Evolutionary conservation across 306 rosid species (phyloP), one percentile per base, ranked within the genome.

Genomic region (Rubus idaeus): DNA sequence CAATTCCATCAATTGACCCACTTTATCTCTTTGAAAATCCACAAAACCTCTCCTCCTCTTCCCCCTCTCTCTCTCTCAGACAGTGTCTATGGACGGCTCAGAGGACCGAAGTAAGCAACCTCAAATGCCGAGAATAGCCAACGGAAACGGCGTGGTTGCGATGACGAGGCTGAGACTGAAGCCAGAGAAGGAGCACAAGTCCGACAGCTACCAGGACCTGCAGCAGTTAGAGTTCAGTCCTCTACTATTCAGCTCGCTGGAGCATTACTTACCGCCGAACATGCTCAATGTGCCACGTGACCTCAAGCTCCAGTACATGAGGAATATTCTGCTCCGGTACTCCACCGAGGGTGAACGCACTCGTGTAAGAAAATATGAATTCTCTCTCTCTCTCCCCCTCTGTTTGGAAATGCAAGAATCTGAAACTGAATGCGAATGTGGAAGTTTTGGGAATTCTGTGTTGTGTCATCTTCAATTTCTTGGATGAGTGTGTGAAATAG

Each of bases 131-230:
- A 68, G 35, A 57, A 44, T 81, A 11, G 85, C 84, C 45, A 89
- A 88, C 64, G 93, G 86, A 14, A 82, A 82, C 62, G 82, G 87
- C 23, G 76, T 62, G 57, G 70, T 37, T 4, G 50, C 81, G 53
- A 55, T 51, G 26, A 50, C 50, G 69, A 45, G 86, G 80, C 90
- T 90, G 83, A 83, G 90, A 10, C 57, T 78, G 73, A 87, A 21
- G 67, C 97, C 97, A 13, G 84, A 77, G 78, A 79, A 41, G 26
- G 95, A 88, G 72, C 98, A 95, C 89, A 83, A 66, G 79, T 75
- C 98, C 11, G 98, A 95, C 6, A 88, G 77, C 79, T 95, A 95
- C 50, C 96, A 89, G 12, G 98, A 87, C 75, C 75, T 95, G 45
- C 85, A 80, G 57, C 88, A 79, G 71, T 77, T 86, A 87, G 97